phyloP scores from a whole-genome alignment of 345 rosid species.

The Xanthoceras sorbifolium region DNA sequence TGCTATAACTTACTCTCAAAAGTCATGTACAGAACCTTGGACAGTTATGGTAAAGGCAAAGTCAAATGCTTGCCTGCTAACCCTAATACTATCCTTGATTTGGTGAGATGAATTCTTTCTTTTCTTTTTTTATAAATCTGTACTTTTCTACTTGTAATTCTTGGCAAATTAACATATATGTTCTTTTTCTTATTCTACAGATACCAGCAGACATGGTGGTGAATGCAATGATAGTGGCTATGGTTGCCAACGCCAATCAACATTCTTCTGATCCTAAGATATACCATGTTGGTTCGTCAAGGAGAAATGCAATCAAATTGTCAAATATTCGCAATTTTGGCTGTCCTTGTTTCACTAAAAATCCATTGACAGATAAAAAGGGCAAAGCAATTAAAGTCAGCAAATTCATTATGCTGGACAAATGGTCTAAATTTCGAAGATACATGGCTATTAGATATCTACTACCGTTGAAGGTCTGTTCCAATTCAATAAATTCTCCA shows the following conservation, averaged over 20 bases:
- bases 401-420: not conserved
- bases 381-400: slow-evolving; percentile 11
- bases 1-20: too few species aligned
- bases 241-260: not conserved
- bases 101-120: slow-evolving; percentile 38
- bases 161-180: too few species aligned
- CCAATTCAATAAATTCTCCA: too few species aligned
- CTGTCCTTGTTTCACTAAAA: slow-evolving; percentile 2
- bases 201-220: slow-evolving; percentile 27
- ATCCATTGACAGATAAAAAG: slow-evolving; percentile 7
- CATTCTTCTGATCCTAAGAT: not conserved
- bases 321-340: not conserved
- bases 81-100: slow-evolving; percentile 36
- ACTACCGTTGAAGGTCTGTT: slow-evolving; percentile 19
- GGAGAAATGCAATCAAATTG: slow-evolving; percentile 15
- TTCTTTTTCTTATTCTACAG: not conserved
- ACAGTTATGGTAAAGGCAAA: slow-evolving; percentile 61
- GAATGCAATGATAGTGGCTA: slow-evolving; percentile 1
- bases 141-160: too few species aligned
- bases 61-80: slow-evolving; percentile 42
- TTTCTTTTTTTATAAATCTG: too few species aligned
- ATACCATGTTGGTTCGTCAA: slow-evolving; percentile 30
- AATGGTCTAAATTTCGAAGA: not conserved
- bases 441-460: slow-evolving; percentile 6
- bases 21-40: slow-evolving; percentile 53